phyloP scores from a whole-genome alignment of 805 yeast species.

The Saccharomyces kudriavzevii region DNA sequence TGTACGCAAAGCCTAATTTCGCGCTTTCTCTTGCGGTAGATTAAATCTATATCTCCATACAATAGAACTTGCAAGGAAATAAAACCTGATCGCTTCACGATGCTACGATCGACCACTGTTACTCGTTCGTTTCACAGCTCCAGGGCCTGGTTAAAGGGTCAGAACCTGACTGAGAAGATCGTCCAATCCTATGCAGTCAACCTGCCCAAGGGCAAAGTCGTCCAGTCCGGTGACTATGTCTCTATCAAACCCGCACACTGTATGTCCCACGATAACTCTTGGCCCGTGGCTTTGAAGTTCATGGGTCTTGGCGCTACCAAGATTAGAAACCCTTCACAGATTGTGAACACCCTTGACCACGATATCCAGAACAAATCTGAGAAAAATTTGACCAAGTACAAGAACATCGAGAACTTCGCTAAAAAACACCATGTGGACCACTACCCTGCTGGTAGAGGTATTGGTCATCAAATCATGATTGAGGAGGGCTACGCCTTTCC shows the following conservation, averaged over 20 bases:
- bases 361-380: conserved; percentile 93
- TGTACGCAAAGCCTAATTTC: background rate
- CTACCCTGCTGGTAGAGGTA: conserved; percentile 98
- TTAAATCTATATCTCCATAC: background rate
- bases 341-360: conserved; percentile 94
- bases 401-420: conserved; percentile 84
- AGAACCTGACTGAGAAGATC: conserved; percentile 90
- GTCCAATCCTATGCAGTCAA: conserved; percentile 92
- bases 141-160: conserved; percentile 32
- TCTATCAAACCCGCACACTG: conserved; percentile 93
- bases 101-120: conserved; percentile 17
- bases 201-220: conserved; percentile 62
- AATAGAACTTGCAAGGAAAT: background rate
- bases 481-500: conserved; percentile 99
- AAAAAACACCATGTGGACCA: conserved; percentile 86
- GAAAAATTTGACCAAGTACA: conserved; percentile 79
- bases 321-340: conserved; percentile 79
- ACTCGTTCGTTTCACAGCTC: conserved; percentile 17
- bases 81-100: conserved; percentile 1
- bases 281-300: conserved; percentile 98
- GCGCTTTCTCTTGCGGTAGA: background rate
- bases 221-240: conserved; percentile 88
- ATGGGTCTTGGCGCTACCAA: conserved; percentile 86
- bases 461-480: conserved; percentile 98
- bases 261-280: conserved; percentile 98